Evolutionary conservation across 148 eudicot genomes (phyloP), one percentile per base, ranked within the genome.

Genomic region (Nepenthes gracilis): DNA sequence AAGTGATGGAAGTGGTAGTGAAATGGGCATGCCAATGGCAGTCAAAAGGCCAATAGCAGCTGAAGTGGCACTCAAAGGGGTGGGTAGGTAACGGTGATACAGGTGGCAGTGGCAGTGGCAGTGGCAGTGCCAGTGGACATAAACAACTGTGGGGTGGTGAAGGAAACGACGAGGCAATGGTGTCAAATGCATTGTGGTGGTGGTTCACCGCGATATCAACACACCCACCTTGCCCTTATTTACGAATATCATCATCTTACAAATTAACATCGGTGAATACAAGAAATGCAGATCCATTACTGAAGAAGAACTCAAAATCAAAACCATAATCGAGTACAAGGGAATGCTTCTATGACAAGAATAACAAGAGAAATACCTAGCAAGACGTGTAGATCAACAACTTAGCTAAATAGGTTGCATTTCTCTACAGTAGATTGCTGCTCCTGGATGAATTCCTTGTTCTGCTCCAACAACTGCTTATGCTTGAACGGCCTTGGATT

Each of bases 331-430:
- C 55, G 54, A 32, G 56, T 15, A 66, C 48, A 33, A 15, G 55
- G 54, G 51, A 71, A 54, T 45, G 55, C 48, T 48, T 54, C 7
- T 14, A 45, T 6, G 11, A 43, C 9, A 62, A 2, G 23, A 57
- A 23, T 61, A 4, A 12, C 33, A 9, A 40, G 59, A 47, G 9
- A 53, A 9, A 9, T 64, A 64, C 67, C 67, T 64, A 53, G 67
- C 67, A 55, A 64, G 67, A 43, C 59, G 67, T 64, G 67, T 64
- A 64, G 38, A 64, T 12, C 34, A 64, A 55, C 51, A 54, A 59
- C 36, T 64, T 64, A 14, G 67, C 52, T 51, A 64, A 64, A 55
- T 23, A 63, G 50, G 50, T 55, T 43, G 59, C 67, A 64, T 13
- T 55, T 54, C 50, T 64, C 67, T 34, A 55, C 59, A 54, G 67